Conservation (phyloP, 1,284 basidiomycete genomes). For the Microbotryomycetes sp. region DNA sequence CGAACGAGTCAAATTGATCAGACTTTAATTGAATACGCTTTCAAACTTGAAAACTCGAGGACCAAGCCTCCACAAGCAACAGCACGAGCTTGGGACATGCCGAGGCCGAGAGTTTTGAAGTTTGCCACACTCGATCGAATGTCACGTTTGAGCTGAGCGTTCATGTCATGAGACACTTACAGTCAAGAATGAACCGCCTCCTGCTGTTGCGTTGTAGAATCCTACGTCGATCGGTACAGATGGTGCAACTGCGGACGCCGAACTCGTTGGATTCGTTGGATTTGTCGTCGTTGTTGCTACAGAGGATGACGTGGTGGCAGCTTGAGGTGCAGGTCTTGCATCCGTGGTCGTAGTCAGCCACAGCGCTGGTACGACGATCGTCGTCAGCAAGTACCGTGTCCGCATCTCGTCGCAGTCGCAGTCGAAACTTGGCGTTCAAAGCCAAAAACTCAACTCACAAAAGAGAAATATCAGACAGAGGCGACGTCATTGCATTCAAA, state of each 20-base stretch:
- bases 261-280: neutral
- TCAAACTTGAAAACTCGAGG: conserved; percentile 42
- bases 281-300: neutral
- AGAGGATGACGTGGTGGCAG: neutral
- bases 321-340: neutral
- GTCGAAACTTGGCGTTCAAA: too few species aligned
- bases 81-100: conserved; percentile 18
- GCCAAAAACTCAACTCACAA: too few species aligned
- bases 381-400: too few species aligned
- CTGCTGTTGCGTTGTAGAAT: conserved; percentile 47
- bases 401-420: too few species aligned
- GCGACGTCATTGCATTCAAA: too few species aligned
- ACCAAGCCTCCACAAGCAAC: too few species aligned
- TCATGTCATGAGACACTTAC: too few species aligned
- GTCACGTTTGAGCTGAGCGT: too few species aligned
- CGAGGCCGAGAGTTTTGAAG: neutral
- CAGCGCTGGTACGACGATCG: too few species aligned
- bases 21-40: neutral
- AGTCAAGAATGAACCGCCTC: conserved; percentile 44
- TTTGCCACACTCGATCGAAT: neutral
- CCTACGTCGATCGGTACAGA: conserved; percentile 38
- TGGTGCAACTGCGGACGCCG: neutral
- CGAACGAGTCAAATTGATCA: neutral
- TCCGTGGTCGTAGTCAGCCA: too few species aligned
- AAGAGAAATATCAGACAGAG: too few species aligned